phyloP scores from a whole-genome alignment of 768 basidiomycete genomes.

The Agaricus blazei region DNA sequence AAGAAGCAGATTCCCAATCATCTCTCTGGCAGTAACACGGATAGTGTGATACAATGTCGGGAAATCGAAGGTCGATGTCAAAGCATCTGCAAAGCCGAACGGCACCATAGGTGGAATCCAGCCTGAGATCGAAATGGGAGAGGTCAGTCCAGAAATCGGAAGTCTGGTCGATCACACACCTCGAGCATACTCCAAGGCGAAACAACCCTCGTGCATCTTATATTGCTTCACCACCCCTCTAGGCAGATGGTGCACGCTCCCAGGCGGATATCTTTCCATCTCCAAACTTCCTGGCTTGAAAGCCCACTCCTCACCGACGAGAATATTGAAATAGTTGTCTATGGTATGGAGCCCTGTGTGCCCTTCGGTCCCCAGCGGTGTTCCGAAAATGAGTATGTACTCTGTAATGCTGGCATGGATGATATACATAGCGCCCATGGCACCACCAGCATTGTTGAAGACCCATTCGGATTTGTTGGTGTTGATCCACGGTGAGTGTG shows the following conservation, averaged over 20 bases:
- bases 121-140: slow-evolving; percentile 40
- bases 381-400: slow-evolving; percentile 94
- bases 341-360: slow-evolving; percentile 92
- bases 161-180: slow-evolving; percentile 43
- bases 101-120: slow-evolving; percentile 98
- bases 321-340: slow-evolving; percentile 97
- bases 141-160: background rate
- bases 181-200: slow-evolving; percentile 91
- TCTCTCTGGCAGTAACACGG: slow-evolving; percentile 78
- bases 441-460: slow-evolving; percentile 95
- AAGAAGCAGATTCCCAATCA: slow-evolving; percentile 70
- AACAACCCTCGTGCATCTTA: slow-evolving; percentile 95
- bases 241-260: slow-evolving; percentile 79
- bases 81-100: slow-evolving; percentile 82
- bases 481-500: slow-evolving; percentile 41
- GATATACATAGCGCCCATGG: slow-evolving; percentile 98
- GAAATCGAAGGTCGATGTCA: slow-evolving; percentile 88
- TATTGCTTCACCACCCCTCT: slow-evolving; percentile 92
- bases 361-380: slow-evolving; percentile 95
- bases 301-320: slow-evolving; percentile 93
- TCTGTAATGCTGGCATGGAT: slow-evolving; percentile 97
- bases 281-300: slow-evolving; percentile 76
- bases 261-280: slow-evolving; percentile 82
- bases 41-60: slow-evolving; percentile 76
- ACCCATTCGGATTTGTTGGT: slow-evolving; percentile 78